These are phyloP conservation scores for Penicillium capsulatum DNA, from an alignment of 2,329 filamentous ascomycete species.

Conservation along the genomic window DNA sequence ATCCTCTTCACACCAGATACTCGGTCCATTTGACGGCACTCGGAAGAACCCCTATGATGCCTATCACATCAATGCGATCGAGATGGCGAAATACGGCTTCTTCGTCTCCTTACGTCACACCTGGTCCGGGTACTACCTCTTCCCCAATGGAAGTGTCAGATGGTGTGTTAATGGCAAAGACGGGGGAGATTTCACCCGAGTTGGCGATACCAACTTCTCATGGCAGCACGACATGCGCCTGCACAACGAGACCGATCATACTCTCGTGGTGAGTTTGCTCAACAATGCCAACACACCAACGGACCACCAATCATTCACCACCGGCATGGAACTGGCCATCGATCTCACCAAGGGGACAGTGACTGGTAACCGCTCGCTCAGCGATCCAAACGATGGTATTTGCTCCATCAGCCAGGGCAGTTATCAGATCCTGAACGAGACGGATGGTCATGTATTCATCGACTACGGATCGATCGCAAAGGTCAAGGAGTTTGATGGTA, in stretches of 20 bases:
- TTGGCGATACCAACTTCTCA: slow-evolving; percentile 15
- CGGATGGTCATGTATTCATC: slow-evolving; percentile 22
- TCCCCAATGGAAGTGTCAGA: slow-evolving; percentile 25
- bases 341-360: slow-evolving; percentile 13
- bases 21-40: slow-evolving; percentile 2
- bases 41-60: slow-evolving; percentile 31
- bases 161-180: slow-evolving; percentile 11
- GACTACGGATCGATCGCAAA: slow-evolving; percentile 31
- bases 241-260: slow-evolving; percentile 28
- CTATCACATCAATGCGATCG: slow-evolving; percentile 37
- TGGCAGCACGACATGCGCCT: slow-evolving; percentile 34
- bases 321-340: slow-evolving; percentile 22
- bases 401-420: slow-evolving; percentile 24
- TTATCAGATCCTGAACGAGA: slow-evolving; percentile 17
- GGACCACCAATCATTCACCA: slow-evolving; percentile 14
- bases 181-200: slow-evolving; percentile 20
- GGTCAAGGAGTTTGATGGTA: slow-evolving; percentile 30
- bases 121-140: slow-evolving; percentile 32
- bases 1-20: slow-evolving; percentile 16
- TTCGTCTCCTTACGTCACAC: slow-evolving; percentile 35
- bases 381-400: slow-evolving; percentile 18
- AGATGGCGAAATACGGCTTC: slow-evolving; percentile 31
- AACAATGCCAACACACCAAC: slow-evolving; percentile 25
- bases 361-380: slow-evolving; percentile 8
- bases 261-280: slow-evolving; percentile 28